A percentile compares a stretch with the other conserved stretches of the same genome.
These are phyloP conservation scores for Thielaviopsis euricoi DNA, from an alignment of 2,329 filamentous ascomycete species.

Conservation along the genomic window DNA sequence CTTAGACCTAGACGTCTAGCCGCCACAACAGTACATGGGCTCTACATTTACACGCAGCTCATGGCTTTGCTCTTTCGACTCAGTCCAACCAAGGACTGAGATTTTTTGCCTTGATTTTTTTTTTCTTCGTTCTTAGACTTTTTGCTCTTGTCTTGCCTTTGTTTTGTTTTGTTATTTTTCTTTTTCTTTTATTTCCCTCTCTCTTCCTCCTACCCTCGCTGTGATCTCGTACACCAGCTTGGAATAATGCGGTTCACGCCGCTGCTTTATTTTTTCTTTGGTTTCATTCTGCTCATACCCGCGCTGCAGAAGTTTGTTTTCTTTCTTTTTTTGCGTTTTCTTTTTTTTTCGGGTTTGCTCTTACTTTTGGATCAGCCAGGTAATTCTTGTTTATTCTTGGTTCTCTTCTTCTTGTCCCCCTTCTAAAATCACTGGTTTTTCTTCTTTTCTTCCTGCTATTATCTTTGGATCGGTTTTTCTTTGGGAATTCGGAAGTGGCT, in stretches of 20 bases:
- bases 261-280: not conserved
- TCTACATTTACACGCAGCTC: not conserved
- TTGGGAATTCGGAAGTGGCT: not conserved
- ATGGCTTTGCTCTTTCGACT: not conserved
- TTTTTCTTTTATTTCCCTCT: too few species aligned
- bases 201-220: not conserved
- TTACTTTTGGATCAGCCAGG: not conserved
- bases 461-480: not conserved
- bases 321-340: too few species aligned
- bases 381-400: not conserved
- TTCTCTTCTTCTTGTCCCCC: not conserved
- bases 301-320: not conserved
- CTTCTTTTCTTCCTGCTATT: not conserved
- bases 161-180: too few species aligned
- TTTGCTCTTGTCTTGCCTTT: not conserved
- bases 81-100: too few species aligned
- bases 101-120: not conserved
- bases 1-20: not conserved
- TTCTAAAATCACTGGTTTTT: not conserved
- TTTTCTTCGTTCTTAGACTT: not conserved
- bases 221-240: not conserved
- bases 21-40: not conserved
- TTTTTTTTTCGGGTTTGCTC: not conserved
- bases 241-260: not conserved
- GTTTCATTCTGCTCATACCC: not conserved